Percentiles rank a stretch among this genome's conserved stretches.
Evolutionary conservation across 164 flowering plant species (phyloP).

Genomic region (Aristolochia californica): DNA sequence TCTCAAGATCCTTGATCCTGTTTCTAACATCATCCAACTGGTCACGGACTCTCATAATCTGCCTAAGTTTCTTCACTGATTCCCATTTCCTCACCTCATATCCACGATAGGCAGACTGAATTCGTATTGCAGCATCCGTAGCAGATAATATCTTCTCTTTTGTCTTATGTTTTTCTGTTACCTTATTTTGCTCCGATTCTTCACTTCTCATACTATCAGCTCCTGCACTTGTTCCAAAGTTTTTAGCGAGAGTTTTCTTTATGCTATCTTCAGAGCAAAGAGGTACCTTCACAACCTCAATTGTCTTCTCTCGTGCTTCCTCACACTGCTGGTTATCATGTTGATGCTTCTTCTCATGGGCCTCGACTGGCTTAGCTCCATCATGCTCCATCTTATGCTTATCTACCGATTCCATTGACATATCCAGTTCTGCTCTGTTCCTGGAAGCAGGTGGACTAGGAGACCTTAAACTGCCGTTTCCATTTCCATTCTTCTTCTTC

Average conservation of each 20-base stretch:
- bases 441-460: slow-evolving; percentile 39
- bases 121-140: slow-evolving; percentile 41
- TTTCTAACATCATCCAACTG: slow-evolving; percentile 25
- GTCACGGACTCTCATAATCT: slow-evolving; percentile 32
- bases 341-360: slow-evolving; percentile 6
- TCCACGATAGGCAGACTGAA: slow-evolving; percentile 68
- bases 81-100: slow-evolving; percentile 57
- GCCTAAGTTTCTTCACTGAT: slow-evolving; percentile 54
- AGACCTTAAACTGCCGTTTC: slow-evolving; percentile 39
- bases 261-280: background rate
- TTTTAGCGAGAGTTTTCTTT: background rate
- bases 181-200: background rate
- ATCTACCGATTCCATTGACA: slow-evolving; percentile 2
- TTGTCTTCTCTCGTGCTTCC: background rate
- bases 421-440: slow-evolving; percentile 3
- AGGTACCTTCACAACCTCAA: background rate
- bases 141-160: slow-evolving; percentile 19
- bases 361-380: slow-evolving; percentile 8
- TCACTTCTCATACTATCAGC: background rate
- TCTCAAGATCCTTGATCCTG: slow-evolving; percentile 26
- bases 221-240: background rate
- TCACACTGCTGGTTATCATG: background rate
- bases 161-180: slow-evolving; percentile 2
- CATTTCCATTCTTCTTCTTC: slow-evolving; percentile 37
- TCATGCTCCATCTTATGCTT: slow-evolving; percentile 6